Conservation (phyloP, 805 yeast genomes). For the Millerozyma miso region DNA sequence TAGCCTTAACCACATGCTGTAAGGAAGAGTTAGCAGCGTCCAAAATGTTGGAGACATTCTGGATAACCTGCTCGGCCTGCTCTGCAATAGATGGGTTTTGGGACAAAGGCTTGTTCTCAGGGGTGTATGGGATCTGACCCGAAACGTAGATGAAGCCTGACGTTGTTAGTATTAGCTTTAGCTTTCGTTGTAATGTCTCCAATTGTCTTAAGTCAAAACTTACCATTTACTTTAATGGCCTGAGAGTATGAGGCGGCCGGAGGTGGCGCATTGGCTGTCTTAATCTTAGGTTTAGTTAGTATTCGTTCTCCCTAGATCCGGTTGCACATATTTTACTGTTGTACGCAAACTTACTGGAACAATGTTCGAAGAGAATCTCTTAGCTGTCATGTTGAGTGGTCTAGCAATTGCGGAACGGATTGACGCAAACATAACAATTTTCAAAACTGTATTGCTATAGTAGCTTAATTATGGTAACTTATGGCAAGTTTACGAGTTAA, state of each 20-base stretch:
- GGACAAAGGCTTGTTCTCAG: slow-evolving; percentile 73
- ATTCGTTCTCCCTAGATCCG: slow-evolving; percentile 5
- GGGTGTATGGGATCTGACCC: slow-evolving; percentile 91
- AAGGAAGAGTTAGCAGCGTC: slow-evolving; percentile 82
- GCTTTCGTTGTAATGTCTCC: too few species aligned
- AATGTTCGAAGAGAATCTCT: slow-evolving; percentile 23
- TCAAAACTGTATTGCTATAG: neutral
- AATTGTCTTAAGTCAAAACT: slow-evolving; percentile 11
- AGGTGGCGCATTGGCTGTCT: slow-evolving; percentile 81
- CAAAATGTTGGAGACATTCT: slow-evolving; percentile 66
- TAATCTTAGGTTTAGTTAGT: slow-evolving; percentile 35
- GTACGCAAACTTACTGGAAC: slow-evolving; percentile 26
- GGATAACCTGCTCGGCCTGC: slow-evolving; percentile 70
- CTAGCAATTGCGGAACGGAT: slow-evolving; percentile 14
- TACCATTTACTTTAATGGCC: slow-evolving; percentile 81
- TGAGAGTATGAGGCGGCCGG: slow-evolving; percentile 97
- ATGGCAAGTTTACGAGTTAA: neutral
- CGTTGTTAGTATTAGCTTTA: slow-evolving; percentile 6
- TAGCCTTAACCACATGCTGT: slow-evolving; percentile 82
- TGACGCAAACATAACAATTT: neutral
- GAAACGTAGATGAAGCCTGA: slow-evolving; percentile 81
- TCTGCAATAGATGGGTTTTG: slow-evolving; percentile 64
- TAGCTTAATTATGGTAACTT: neutral
- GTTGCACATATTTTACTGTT: too few species aligned
- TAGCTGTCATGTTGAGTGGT: slow-evolving; percentile 19